Conservation (phyloP, 305 asterid genomes). For the Fraxinus ornus region DNA sequence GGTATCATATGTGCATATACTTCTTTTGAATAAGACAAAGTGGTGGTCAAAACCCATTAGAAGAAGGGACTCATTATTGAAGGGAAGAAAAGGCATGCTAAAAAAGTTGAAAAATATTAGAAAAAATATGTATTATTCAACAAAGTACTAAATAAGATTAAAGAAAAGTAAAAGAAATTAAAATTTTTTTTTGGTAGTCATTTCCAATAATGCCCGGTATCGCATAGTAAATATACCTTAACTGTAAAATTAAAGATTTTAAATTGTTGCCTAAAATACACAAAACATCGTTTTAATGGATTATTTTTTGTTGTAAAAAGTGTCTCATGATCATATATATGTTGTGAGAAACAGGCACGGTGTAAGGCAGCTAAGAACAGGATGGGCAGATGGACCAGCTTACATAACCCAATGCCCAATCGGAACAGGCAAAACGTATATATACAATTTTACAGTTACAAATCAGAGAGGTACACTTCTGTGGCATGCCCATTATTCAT, state of each 20-base stretch:
- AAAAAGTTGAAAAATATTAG: not conserved
- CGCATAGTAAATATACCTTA: not conserved
- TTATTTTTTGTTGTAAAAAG: not conserved
- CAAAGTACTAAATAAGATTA: not conserved
- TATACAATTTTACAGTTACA: slow-evolving; percentile 53
- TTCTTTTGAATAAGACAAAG: not conserved
- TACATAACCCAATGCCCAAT: slow-evolving; percentile 76
- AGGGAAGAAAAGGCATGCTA: not conserved
- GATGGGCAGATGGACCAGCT: slow-evolving; percentile 91
- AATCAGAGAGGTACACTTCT: slow-evolving; percentile 66
- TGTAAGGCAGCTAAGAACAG: slow-evolving; percentile 57
- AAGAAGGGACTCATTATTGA: not conserved
- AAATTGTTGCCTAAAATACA: not conserved
- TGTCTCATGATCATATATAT: not conserved
- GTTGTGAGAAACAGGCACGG: slow-evolving; percentile 55
- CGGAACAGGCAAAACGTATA: slow-evolving; percentile 45
- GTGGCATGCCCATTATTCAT: slow-evolving; percentile 83
- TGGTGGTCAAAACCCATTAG: not conserved
- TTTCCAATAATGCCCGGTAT: not conserved
- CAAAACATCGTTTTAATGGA: not conserved
- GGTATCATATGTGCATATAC: not conserved
- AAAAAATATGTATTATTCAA: not conserved
- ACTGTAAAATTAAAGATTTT: not conserved
- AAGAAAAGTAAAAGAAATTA: not conserved
- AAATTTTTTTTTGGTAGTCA: too few relatives aligned